A percentile compares a stretch with the other conserved stretches of the same genome.
Evolutionary conservation across 1,284 basidiomycete species (phyloP).

Genomic region (Ustilago shanxiensis): DNA sequence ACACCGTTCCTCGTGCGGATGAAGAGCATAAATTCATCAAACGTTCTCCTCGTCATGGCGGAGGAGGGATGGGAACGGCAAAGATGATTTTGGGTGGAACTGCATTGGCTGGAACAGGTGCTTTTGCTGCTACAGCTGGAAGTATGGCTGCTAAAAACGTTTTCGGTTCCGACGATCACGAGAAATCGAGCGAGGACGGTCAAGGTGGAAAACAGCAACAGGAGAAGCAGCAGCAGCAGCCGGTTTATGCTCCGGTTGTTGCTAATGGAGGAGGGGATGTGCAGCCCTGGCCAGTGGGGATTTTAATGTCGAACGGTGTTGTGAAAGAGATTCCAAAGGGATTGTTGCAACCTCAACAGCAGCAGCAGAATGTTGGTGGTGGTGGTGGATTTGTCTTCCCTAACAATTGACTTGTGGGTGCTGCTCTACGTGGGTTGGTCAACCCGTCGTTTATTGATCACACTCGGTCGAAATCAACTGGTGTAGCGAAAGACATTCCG

Average conservation of each 20-base stretch:
- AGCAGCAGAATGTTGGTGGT: background rate
- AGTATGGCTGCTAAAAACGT: conserved; percentile 18
- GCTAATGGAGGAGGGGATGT: background rate
- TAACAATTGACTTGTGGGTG: background rate
- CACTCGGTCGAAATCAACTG: background rate
- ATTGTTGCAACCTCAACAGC: background rate
- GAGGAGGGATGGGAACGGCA: conserved; percentile 13
- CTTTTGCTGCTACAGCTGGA: conserved; percentile 27
- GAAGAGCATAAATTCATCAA: conserved; percentile 35
- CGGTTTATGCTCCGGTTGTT: background rate
- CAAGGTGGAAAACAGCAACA: background rate
- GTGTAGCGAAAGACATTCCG: no score
- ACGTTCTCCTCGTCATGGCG: conserved; percentile 8
- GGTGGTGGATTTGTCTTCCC: background rate
- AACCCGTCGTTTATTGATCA: background rate
- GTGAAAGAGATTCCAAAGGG: background rate
- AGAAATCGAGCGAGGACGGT: background rate
- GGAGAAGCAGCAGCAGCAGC: background rate
- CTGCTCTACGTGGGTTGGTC: background rate
- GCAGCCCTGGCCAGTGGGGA: background rate
- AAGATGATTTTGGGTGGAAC: conserved; percentile 12
- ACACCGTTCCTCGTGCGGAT: background rate
- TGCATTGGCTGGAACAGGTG: conserved; percentile 14
- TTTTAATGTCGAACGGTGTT: background rate
- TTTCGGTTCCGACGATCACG: conserved; percentile 3